A percentile compares a stretch with the other conserved stretches of the same genome.
phyloP scores from a whole-genome alignment of 176 grass and related monocot genomes.

The Ensete glaucum region DNA sequence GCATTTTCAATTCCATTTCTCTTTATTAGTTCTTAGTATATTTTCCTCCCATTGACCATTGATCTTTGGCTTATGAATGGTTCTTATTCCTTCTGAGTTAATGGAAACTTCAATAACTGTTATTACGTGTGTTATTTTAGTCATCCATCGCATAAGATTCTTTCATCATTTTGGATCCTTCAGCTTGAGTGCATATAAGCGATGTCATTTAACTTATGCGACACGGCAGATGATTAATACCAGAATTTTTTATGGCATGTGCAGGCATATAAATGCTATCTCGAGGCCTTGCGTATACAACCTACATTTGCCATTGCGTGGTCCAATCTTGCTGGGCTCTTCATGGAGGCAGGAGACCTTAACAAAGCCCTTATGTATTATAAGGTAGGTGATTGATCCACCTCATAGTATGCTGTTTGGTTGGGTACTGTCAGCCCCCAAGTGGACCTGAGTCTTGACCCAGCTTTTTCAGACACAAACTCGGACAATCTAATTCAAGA shows the following conservation, averaged over 20 bases:
- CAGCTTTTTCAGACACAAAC: not conserved
- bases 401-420: no score
- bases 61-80: no score
- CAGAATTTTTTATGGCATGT: not conserved
- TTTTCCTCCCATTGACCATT: no score
- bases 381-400: conserved; percentile 37
- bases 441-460: not conserved
- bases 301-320: conserved; percentile 96
- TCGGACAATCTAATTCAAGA: no score
- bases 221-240: not conserved
- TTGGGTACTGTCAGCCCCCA: not conserved
- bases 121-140: not conserved
- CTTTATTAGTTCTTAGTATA: no score
- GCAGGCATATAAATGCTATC: conserved; percentile 78
- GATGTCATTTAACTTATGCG: not conserved
- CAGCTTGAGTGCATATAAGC: not conserved
- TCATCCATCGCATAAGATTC: not conserved
- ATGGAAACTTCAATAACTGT: no score
- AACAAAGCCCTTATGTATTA: conserved; percentile 79
- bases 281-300: conserved; percentile 72
- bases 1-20: no score
- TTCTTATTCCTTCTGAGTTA: no score
- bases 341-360: conserved; percentile 85
- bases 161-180: not conserved
- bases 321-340: conserved; percentile 92